phyloP scores from a whole-genome alignment of 148 eudicot species.

The Fallopia convolvulus region DNA sequence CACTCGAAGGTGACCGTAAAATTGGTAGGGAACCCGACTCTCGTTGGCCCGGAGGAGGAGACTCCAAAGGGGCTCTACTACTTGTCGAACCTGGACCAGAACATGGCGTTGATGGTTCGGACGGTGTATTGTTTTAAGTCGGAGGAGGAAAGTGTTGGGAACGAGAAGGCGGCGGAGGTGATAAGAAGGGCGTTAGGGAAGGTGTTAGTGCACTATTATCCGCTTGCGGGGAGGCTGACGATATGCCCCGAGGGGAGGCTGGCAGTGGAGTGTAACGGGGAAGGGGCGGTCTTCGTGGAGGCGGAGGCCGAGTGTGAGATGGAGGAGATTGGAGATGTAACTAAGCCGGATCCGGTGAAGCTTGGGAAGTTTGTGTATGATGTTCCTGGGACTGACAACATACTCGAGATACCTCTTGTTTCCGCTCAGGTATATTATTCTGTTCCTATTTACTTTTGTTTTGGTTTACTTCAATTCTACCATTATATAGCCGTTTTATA shows the following conservation, averaged over 20 bases:
- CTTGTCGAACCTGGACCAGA: slow-evolving; percentile 41
- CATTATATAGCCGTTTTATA: too few relatives aligned
- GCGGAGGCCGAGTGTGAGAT: slow-evolving; percentile 41
- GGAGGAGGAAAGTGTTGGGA: slow-evolving; percentile 25
- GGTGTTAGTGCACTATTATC: slow-evolving; percentile 45
- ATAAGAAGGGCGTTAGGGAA: slow-evolving; percentile 30
- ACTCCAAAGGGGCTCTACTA: slow-evolving; percentile 33
- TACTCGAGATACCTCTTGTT: slow-evolving; percentile 40
- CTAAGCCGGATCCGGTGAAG: slow-evolving; percentile 37
- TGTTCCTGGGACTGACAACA: slow-evolving; percentile 31
- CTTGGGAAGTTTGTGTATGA: slow-evolving; percentile 40
- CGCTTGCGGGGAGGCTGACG: slow-evolving; percentile 41
- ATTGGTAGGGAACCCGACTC: slow-evolving; percentile 18
- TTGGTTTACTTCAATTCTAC: too few relatives aligned
- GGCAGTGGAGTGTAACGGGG: slow-evolving; percentile 34
- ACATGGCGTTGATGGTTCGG: slow-evolving; percentile 36
- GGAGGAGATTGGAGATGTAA: slow-evolving; percentile 28
- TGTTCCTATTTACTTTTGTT: too few relatives aligned
- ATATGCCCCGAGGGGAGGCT: slow-evolving; percentile 42
- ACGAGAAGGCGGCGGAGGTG: slow-evolving; percentile 24
- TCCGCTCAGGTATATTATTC: slow-evolving; percentile 22
- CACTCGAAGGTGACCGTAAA: slow-evolving; percentile 19
- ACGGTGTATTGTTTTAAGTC: slow-evolving; percentile 36
- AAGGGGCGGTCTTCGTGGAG: slow-evolving; percentile 44
- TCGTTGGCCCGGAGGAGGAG: slow-evolving; percentile 29